Percentiles rank a stretch among this genome's conserved stretches.
Conservation (phyloP, 2,329 filamentous ascomycete genomes). For the Aspergillus sclerotialis region DNA sequence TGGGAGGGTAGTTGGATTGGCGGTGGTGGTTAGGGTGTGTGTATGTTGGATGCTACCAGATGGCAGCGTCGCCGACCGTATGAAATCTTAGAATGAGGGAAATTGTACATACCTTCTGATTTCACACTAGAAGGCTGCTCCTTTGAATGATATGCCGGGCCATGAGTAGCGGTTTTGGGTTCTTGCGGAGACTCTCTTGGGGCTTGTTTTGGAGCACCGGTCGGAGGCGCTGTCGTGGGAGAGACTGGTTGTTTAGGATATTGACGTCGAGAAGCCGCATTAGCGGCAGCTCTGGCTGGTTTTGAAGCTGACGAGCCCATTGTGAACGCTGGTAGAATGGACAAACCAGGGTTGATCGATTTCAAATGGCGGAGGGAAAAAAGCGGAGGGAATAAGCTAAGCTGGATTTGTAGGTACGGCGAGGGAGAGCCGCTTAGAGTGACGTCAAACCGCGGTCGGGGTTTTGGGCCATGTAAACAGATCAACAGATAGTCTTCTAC, state of each 20-base stretch:
- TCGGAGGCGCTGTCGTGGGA: slow-evolving; percentile 28
- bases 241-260: slow-evolving; percentile 46
- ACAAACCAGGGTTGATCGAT: slow-evolving; percentile 2
- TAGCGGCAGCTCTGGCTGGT: slow-evolving; percentile 42
- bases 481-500: too few relatives aligned
- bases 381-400: not conserved
- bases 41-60: too few relatives aligned
- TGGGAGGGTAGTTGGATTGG: too few relatives aligned
- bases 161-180: slow-evolving; percentile 11
- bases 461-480: not conserved
- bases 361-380: not conserved
- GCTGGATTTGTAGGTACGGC: not conserved
- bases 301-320: slow-evolving; percentile 58
- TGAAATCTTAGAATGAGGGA: too few relatives aligned
- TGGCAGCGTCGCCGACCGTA: too few relatives aligned
- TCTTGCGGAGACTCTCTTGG: slow-evolving; percentile 4
- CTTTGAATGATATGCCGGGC: slow-evolving; percentile 28
- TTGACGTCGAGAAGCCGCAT: slow-evolving; percentile 45
- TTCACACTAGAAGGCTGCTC: slow-evolving; percentile 25
- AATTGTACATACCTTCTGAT: slow-evolving; percentile 25
- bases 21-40: too few relatives aligned
- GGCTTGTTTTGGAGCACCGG: slow-evolving; percentile 12
- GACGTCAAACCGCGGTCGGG: slow-evolving; percentile 12
- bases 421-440: slow-evolving; percentile 8
- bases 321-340: not conserved